Conservation (phyloP, 257 asterid genomes). For the Apocynum venetum region DNA sequence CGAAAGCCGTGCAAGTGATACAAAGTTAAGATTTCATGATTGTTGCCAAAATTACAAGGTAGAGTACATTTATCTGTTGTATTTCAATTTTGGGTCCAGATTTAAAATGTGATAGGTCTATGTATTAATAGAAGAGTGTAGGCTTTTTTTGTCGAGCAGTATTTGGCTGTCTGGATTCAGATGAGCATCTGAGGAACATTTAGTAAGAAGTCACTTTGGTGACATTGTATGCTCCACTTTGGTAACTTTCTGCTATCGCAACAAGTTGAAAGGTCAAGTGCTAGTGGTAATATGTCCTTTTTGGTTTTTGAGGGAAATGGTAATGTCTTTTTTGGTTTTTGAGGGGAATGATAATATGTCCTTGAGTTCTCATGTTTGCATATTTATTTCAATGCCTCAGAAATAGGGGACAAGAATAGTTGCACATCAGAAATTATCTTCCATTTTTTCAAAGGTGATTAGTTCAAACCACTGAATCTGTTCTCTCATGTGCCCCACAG, state of each 20-base stretch:
- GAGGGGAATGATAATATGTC: neutral
- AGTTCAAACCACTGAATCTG: neutral
- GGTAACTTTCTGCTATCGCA: neutral
- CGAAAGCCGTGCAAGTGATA: conserved; percentile 97
- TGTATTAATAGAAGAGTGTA: neutral
- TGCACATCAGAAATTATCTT: neutral
- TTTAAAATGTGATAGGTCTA: neutral
- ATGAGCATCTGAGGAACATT: neutral
- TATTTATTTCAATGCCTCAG: neutral
- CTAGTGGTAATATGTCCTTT: neutral
- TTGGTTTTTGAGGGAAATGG: neutral
- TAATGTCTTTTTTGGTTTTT: too few species aligned
- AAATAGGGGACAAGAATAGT: neutral
- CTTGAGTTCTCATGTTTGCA: neutral
- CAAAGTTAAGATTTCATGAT: conserved; percentile 81
- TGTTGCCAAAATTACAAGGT: conserved; percentile 98
- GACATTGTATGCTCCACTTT: neutral
- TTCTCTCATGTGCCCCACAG: neutral
- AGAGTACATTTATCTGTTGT: neutral
- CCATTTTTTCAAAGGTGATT: neutral
- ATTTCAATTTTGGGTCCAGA: neutral
- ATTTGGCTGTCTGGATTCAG: neutral
- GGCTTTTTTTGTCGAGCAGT: neutral
- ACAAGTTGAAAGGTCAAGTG: neutral
- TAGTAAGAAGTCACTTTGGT: neutral